Evolutionary conservation across 768 basidiomycete species (phyloP), one percentile per base, ranked within the genome.

Genomic region (Lactifluus volemus): DNA sequence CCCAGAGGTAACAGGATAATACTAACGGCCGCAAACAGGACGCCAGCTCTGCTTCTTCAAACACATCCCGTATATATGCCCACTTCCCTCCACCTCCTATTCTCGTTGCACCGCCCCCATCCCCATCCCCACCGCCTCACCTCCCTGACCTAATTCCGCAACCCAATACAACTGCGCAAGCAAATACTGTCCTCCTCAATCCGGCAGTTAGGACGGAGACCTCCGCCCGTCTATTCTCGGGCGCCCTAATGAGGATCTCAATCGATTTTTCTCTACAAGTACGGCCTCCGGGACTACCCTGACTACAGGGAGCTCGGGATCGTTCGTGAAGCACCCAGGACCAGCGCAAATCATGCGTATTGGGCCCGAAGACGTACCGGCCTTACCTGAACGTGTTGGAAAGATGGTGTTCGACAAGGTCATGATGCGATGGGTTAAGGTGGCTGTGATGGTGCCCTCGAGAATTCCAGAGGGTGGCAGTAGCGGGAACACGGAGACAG

Each of bases 211-310:
- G 65, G 12, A 61, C 68, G 6, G 71, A 66, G 19, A 69, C 79
- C 11, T 78, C 82, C 68, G 80, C 83, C 30, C 82, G 8, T 77
- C 77, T 19, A 63, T 83, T 29, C 83, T 79, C 30, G 70, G 77
- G 36, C 75, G 78, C 2, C 74, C 79, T 15, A 82, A 81, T 63
- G 85, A 85, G 17, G 92, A 94, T 69, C 77, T 94, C 49, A 90
- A 88, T 68, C 87, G 94, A 29, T 92, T 91, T 68, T 90, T 95
- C 9, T 95, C 93, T 6, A 88, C 91, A 14, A 91, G 92, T 68
- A 94, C 93, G 9, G 83, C 84, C 12, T 90, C 89, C 4, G 80
- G 79, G 17, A 88, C 87, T 12, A 88, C 86, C 17, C 70, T 88
- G 53, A 88, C 86, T 11, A 75, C 81, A 4, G 83, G 83, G 44